Base-by-base conservation (phyloP, 192 early-diverging fungal species). In the Umbelopsis vinacea region DNA sequence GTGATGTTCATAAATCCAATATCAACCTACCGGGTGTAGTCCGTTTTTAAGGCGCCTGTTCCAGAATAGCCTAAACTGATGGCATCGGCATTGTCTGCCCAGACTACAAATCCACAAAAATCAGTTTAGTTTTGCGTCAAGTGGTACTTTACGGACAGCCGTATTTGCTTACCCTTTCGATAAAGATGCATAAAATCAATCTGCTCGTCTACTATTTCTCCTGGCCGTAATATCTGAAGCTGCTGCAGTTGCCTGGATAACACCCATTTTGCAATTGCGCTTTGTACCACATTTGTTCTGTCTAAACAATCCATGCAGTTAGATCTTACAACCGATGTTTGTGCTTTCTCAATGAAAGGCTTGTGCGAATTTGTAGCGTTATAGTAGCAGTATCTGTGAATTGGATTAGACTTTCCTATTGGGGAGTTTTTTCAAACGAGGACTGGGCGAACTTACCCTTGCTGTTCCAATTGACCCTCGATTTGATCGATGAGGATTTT, bases 241-340 rank as follows among this genome's bases (percentile, higher is more conserved):
- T 63, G 24, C n/a, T 63, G 57, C 29, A 99, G 83, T 83, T 97
- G 94, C 54, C 78, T 71, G 45, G 86, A 87, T 60, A 99, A 83
- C 1, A 92, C 77, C 53, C 77, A 81, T 29, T 91, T 86, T 14
- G 96, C 95, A 37, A 99, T 79, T 40, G 96, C 92, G 26, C 91
- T 92, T 76, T 99, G 98, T 21, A 98, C 96, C 24, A 99, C 97
- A 75, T 99, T 99, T 35, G 98, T 99, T 73, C 98, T 91, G 76
- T 99, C 98, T 43, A 99, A 82, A 78, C 98, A 99, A 82, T 99
- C 98, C 92, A 99, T 97, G 81, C 98, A 99, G 80, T 99, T 99
- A 3, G 96, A 92, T 57, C 98, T 92, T 40, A 96, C 83, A 15
- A 97, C 92, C 10, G 93, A 95, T 6, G 79, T 82, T 71, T 99